Evolutionary conservation across 495 filamentous ascomycete species (phyloP), one percentile per base, ranked within the genome.

Genomic region (Daldinia loculata): DNA sequence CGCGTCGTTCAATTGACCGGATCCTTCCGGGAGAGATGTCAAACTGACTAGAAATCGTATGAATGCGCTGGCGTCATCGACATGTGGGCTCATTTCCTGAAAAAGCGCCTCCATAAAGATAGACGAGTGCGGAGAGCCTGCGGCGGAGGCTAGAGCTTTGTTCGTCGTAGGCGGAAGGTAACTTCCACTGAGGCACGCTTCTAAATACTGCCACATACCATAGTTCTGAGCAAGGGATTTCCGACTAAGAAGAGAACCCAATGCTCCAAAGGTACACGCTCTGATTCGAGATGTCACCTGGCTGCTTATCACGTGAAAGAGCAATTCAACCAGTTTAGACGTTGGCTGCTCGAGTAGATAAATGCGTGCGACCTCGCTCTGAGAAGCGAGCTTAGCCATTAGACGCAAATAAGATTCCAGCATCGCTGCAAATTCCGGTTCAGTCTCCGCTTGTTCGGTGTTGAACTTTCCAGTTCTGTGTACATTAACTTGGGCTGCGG

Each of bases 391-490:
- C 75, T 95, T 93, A 4, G 91, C 87, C 63, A 96, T 92, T 6
- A 99, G 84, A 9, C 94, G 89, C 39, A 99, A 84, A 75, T 97
- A 97, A 69, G 92, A 93, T 75, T 97, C 93, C 32, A 98, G 83
- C 92, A 98, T 97, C 73, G 95, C 88, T 15, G 89, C 88, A 52
- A 91, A 92, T 77, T 99, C 96, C 24, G 93, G 93, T 76, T 97
- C 91, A n/a, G 86, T 84, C 66, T 92, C 90, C 24, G 81, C 78
- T 63, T 80, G 78, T 38, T 87, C 84, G 34, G 73, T 77, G 56
- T 78, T 78, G 24, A 84, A 81, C 71, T 91, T 91, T 61, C 86
- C 83, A 2, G 84, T 77, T 61, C 87, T 88, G 57, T 89, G 82
- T n/a, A 85, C 76, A 7, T 84, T 75, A 24, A 83, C 80, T 61